These are phyloP conservation scores for Cyclocybe aegerita DNA, from an alignment of 768 basidiomycete species.

Conservation along the genomic window DNA sequence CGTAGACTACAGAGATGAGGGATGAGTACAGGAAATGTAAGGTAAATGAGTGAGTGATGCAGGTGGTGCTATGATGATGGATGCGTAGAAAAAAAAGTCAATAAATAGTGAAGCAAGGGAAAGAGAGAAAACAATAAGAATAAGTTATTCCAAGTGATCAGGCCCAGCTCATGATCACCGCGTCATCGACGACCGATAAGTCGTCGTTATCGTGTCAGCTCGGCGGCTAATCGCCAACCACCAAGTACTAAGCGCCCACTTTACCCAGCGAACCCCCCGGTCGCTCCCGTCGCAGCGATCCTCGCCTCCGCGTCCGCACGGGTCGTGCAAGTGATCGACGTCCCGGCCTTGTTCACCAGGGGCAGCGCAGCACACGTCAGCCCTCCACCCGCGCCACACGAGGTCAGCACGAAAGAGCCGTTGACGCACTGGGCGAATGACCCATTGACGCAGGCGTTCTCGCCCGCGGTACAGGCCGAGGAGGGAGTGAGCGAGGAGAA, in stretches of 20 bases:
- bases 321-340: slow-evolving; percentile 50
- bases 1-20: too few relatives aligned
- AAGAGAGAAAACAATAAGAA: neutral
- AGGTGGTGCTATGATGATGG: slow-evolving; percentile 2
- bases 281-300: slow-evolving; percentile 39
- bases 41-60: neutral
- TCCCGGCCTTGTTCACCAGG: slow-evolving; percentile 50
- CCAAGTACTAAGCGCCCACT: neutral
- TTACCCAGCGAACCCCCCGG: slow-evolving; percentile 40
- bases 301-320: slow-evolving; percentile 40
- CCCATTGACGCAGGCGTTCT: slow-evolving; percentile 42
- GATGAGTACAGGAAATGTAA: too few relatives aligned
- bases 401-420: slow-evolving; percentile 38
- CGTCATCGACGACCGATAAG: too few relatives aligned
- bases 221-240: slow-evolving; percentile 3
- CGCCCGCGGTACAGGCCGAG: slow-evolving; percentile 9
- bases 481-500: too few relatives aligned
- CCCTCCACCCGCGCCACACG: slow-evolving; percentile 29
- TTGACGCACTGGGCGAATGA: slow-evolving; percentile 50
- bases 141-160: slow-evolving; percentile 30
- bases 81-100: too few relatives aligned
- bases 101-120: too few relatives aligned
- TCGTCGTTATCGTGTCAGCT: slow-evolving; percentile 45
- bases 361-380: slow-evolving; percentile 48
- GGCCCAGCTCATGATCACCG: slow-evolving; percentile 40